A percentile compares a stretch with the other conserved stretches of the same genome.
phyloP scores from a whole-genome alignment of 2,329 filamentous ascomycete genomes.

The Trichoderma aggressivum region DNA sequence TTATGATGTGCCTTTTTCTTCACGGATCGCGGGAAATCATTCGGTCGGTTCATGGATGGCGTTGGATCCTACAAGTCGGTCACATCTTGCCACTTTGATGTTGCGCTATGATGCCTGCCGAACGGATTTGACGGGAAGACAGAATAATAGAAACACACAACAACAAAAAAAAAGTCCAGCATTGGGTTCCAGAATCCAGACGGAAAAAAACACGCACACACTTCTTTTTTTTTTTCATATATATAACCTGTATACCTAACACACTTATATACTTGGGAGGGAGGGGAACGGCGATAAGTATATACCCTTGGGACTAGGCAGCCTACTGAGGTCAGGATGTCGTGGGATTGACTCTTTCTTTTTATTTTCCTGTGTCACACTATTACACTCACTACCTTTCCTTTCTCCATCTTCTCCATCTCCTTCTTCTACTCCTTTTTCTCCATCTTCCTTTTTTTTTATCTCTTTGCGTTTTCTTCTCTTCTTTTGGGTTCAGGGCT shows the following conservation, averaged over 20 bases:
- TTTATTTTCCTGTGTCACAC: slow-evolving; percentile 5
- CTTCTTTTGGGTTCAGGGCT: neutral
- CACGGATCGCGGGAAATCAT: slow-evolving; percentile 7
- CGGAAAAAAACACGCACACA: neutral
- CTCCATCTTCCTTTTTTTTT: neutral
- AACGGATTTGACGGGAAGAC: neutral
- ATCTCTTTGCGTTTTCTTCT: slow-evolving; percentile 5
- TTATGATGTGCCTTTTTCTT: slow-evolving; percentile 9
- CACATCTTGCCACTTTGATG: neutral
- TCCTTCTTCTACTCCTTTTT: slow-evolving; percentile 1
- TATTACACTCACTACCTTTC: slow-evolving; percentile 7
- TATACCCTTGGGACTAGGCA: slow-evolving; percentile 18
- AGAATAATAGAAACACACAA: neutral
- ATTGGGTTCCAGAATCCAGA: neutral
- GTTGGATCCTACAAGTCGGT: slow-evolving; percentile 2
- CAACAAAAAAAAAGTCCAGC: neutral
- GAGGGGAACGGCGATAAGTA: slow-evolving; percentile 10
- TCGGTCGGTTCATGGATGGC: slow-evolving; percentile 8
- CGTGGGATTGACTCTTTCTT: slow-evolving; percentile 3
- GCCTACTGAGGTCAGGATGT: slow-evolving; percentile 15
- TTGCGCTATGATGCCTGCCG: slow-evolving; percentile 2
- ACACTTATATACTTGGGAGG: slow-evolving; percentile 17
- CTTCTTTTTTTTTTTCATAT: neutral
- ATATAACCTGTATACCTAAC: slow-evolving; percentile 20
- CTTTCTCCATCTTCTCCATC: neutral